Evolutionary conservation across 2,329 filamentous ascomycete genomes (phyloP).

Genomic region (Diaporthe sp.): DNA sequence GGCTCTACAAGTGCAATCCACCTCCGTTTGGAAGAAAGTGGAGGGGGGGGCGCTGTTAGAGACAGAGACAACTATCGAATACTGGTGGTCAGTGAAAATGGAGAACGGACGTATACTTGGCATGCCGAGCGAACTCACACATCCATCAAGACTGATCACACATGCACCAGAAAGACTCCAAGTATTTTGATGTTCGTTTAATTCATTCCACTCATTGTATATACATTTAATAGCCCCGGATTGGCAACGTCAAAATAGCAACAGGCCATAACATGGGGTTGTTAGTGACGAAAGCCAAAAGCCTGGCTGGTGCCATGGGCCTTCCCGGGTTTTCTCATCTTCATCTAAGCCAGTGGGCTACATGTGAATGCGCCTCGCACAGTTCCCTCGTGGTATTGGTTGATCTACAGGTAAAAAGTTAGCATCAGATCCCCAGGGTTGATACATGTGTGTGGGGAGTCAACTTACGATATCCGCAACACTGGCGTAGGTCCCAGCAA

Average conservation of each 20-base stretch:
- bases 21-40: too few species aligned
- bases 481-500: slow-evolving; percentile 48
- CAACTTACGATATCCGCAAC: slow-evolving; percentile 49
- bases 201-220: slow-evolving; percentile 29
- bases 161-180: background rate
- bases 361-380: slow-evolving; percentile 42
- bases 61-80: too few species aligned
- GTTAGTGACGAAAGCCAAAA: background rate
- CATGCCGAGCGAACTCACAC: too few species aligned
- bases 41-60: too few species aligned
- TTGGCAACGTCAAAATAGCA: background rate
- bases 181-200: slow-evolving; percentile 30
- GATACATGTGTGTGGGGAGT: too few species aligned
- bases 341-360: slow-evolving; percentile 23
- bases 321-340: background rate
- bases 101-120: too few species aligned
- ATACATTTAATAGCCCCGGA: slow-evolving; percentile 16
- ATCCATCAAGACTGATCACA: too few species aligned
- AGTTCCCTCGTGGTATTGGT: slow-evolving; percentile 39
- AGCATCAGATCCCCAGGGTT: background rate
- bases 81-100: too few species aligned
- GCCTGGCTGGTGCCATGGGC: background rate
- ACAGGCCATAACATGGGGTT: slow-evolving; percentile 1
- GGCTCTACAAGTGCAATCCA: too few species aligned
- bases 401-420: slow-evolving; percentile 24